These are phyloP conservation scores for Neofusicoccum cordaticola DNA, from an alignment of 2,329 filamentous ascomycete genomes.

Conservation along the genomic window DNA sequence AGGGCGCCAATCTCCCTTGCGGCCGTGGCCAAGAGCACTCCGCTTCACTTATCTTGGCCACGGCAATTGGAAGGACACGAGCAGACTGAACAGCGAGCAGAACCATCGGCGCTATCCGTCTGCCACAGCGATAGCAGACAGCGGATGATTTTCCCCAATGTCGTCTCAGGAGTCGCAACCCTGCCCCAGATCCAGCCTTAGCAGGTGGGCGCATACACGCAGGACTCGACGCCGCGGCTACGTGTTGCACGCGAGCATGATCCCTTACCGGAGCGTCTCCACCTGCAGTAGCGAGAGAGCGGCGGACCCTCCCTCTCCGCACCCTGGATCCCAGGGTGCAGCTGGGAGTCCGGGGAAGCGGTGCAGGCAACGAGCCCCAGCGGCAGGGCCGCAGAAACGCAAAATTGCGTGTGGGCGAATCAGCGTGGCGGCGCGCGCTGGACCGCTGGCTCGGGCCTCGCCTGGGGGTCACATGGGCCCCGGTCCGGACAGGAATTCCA, in stretches of 20 bases:
- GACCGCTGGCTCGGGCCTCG: neutral
- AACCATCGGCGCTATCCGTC: conserved; percentile 2
- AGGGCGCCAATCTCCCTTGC: conserved; percentile 1
- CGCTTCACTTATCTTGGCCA: neutral
- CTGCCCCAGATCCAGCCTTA: neutral
- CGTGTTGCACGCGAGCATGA: neutral
- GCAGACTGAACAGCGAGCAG: neutral
- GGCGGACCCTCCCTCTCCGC: neutral
- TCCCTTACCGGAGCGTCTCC: neutral
- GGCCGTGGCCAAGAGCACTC: neutral
- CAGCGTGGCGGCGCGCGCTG: neutral
- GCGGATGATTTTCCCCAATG: neutral
- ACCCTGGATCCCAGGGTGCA: neutral
- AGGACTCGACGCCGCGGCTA: neutral
- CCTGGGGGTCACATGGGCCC: neutral
- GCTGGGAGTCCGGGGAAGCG: neutral
- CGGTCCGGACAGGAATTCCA: neutral
- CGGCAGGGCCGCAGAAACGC: neutral
- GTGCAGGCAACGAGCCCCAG: neutral
- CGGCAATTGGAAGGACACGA: neutral
- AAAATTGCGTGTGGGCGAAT: neutral
- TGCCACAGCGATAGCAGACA: neutral
- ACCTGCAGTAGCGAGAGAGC: neutral
- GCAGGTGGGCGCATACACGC: neutral
- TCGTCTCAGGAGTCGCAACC: neutral